Base-by-base conservation (phyloP, 148 eudicot species). In the Agrostemma githago region DNA sequence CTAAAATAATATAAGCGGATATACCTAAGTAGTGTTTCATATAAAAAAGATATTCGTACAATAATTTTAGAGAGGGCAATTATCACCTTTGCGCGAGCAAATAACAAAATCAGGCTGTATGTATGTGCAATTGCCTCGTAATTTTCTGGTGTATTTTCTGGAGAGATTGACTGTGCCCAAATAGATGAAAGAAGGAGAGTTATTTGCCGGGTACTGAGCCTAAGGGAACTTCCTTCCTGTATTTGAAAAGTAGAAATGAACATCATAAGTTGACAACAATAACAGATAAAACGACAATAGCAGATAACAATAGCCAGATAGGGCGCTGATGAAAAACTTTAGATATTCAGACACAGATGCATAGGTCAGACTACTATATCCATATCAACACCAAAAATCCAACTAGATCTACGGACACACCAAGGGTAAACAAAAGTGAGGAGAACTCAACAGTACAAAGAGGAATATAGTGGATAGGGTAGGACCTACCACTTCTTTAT, bases 91-190 rank as follows among this genome's bases (percentile, higher is more conserved):
- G 84, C 88, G 63, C 91, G 91, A 78, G 99, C 84, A 75, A 88
- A 96, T 70, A 96, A 75, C 86, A 90, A 74, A 70, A 96, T 93
- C 77, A 96, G 79, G 78, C 99, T 92, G 90, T 89, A 96, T 19
- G 99, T 90, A 82, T 96, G 99, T 73, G 99, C 91, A 74, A 96
- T 90, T 63, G 99, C 99, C 87, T 90, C 99, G 82, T 82, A 96
- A 70, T 92, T 92, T 82, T 85, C 89, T 57, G 99, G 99, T 72
- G 74, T 68, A 84, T 92, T 96, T 81, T 75, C 89, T 37, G 96
- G 85, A 26, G 92, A 92, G 67, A 92, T 84, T 67, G 95, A 87
- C 81, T 96, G 99, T 20, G 84, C 88, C 97, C 97, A 96, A 76
- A 96, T 84, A 61, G 99, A 96, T 60, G 99, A 92, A 66, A 96